Evolutionary conservation across 805 yeast genomes (phyloP).

Genomic region (Saccharomycopsis sp.): DNA sequence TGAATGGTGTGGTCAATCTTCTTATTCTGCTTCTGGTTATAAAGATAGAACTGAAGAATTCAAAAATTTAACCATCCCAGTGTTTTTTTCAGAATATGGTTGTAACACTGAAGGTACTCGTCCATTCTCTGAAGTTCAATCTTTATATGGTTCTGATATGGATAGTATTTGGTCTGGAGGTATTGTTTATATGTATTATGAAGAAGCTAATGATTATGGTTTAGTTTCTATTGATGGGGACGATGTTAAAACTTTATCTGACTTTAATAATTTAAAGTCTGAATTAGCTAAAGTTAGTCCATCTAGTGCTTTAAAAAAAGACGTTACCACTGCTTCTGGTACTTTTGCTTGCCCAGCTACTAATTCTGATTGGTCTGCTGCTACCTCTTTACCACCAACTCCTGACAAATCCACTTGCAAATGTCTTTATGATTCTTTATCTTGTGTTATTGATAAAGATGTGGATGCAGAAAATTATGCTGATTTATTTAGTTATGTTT

Average conservation of each 20-base stretch:
- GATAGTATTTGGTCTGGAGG: slow-evolving; percentile 86
- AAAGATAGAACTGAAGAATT: slow-evolving; percentile 53
- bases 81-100: slow-evolving; percentile 77
- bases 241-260: slow-evolving; percentile 48
- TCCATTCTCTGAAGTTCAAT: slow-evolving; percentile 58
- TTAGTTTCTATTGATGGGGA: slow-evolving; percentile 44
- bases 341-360: slow-evolving; percentile 54
- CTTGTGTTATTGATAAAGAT: slow-evolving; percentile 49
- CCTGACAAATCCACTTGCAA: slow-evolving; percentile 56
- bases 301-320: slow-evolving; percentile 32
- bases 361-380: slow-evolving; percentile 50
- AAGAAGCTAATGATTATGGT: slow-evolving; percentile 70
- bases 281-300: slow-evolving; percentile 48
- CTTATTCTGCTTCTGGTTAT: slow-evolving; percentile 55
- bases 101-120: slow-evolving; percentile 65
- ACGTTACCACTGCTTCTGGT: slow-evolving; percentile 31
- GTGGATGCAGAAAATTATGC: slow-evolving; percentile 49
- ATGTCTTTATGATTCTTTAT: slow-evolving; percentile 45
- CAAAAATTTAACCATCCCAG: slow-evolving; percentile 55
- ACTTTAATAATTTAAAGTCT: slow-evolving; percentile 51
- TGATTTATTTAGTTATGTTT: slow-evolving; percentile 46
- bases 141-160: slow-evolving; percentile 58
- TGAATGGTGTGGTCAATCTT: slow-evolving; percentile 74
- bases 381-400: slow-evolving; percentile 66
- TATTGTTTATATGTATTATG: slow-evolving; percentile 77